Conservation (phyloP, 2,329 filamentous ascomycete species). For the Thyridium curvatum region DNA sequence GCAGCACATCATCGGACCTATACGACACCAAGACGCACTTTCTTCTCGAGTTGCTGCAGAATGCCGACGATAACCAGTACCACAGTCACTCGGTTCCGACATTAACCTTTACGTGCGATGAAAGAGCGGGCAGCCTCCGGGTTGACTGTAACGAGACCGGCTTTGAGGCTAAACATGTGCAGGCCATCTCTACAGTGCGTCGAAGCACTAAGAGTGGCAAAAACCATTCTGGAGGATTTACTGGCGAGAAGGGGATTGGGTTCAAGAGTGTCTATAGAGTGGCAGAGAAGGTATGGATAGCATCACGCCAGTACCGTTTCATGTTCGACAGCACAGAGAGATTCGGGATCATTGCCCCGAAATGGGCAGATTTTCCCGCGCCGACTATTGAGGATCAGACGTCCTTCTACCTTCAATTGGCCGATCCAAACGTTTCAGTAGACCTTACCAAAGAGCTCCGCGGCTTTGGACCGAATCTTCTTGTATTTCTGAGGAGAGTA, state of each 20-base stretch:
- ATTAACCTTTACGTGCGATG: constrained; percentile 23
- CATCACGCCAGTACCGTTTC: constrained; percentile 37
- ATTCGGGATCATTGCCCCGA: constrained; percentile 44
- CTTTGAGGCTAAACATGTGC: constrained; percentile 32
- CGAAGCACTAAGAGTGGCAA: constrained; percentile 35
- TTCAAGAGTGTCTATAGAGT: constrained; percentile 46
- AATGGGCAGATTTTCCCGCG: constrained; percentile 32
- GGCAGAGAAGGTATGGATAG: constrained; percentile 34
- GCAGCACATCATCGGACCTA: too few relatives aligned
- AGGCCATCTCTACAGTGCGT: constrained; percentile 37
- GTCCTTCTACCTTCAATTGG: too few relatives aligned
- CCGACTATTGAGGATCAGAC: constrained; percentile 14
- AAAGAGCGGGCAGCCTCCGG: constrained; percentile 28
- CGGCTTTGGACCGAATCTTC: too few relatives aligned
- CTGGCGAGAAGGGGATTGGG: constrained; percentile 45
- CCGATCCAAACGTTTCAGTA: too few relatives aligned
- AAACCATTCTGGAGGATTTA: constrained; percentile 35
- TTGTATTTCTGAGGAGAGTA: too few relatives aligned
- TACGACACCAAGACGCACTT: constrained; percentile 38
- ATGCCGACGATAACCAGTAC: constrained; percentile 46
- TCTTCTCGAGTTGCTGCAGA: constrained; percentile 47
- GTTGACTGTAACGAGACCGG: constrained; percentile 47
- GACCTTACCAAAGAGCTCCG: too few relatives aligned
- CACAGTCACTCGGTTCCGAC: constrained; percentile 20
- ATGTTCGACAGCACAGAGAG: constrained; percentile 28